Evolutionary conservation across 768 basidiomycete species (phyloP).

Genomic region (Exidia glandulosa): DNA sequence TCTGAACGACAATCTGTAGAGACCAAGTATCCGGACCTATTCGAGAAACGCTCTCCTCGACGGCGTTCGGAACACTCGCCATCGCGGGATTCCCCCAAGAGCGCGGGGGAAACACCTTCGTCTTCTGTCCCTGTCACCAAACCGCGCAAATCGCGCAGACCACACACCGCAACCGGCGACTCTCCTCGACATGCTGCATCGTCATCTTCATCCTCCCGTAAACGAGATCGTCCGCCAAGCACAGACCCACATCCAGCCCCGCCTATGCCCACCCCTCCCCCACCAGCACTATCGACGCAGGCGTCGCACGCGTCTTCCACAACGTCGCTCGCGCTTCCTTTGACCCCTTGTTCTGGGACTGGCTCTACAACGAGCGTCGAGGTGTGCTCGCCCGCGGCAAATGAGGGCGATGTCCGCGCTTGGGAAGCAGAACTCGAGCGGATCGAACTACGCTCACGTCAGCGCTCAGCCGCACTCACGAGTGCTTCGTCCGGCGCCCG

Average conservation of each 20-base stretch:
- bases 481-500: background rate
- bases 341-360: background rate
- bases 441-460: slow-evolving; percentile 53
- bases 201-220: background rate
- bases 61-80: background rate
- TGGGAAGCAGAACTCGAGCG: slow-evolving; percentile 73
- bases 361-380: slow-evolving; percentile 1
- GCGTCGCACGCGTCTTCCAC: slow-evolving; percentile 10
- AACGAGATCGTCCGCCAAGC: background rate
- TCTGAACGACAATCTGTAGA: slow-evolving; percentile 54
- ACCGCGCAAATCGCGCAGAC: background rate
- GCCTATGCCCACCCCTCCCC: background rate
- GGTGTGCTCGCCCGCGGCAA: slow-evolving; percentile 6
- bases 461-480: background rate
- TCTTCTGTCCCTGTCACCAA: background rate
- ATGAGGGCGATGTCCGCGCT: slow-evolving; percentile 33
- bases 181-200: background rate
- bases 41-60: slow-evolving; percentile 5
- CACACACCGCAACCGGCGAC: background rate
- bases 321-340: slow-evolving; percentile 3
- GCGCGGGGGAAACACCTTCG: background rate
- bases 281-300: slow-evolving; percentile 9
- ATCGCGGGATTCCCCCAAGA: background rate
- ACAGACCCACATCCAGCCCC: background rate
- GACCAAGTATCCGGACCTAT: slow-evolving; percentile 43